Percentiles rank a stretch among this genome's conserved stretches.
Conservation (phyloP, 148 eudicot genomes). For the Heliosperma pusillum region DNA sequence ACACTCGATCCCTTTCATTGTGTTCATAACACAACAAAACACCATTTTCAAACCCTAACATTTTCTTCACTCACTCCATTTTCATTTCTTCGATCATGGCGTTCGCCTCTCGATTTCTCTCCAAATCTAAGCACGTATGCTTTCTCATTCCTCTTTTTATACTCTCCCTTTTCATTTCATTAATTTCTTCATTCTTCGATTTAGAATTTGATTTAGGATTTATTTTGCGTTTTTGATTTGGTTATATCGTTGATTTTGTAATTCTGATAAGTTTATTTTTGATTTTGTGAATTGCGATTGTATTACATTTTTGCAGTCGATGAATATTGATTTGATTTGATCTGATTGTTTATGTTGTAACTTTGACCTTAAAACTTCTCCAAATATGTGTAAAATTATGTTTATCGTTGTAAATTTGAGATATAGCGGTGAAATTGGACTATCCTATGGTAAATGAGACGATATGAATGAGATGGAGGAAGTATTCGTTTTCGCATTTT, state of each 20-base stretch:
- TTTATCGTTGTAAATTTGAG: too few relatives aligned
- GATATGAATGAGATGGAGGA: too few relatives aligned
- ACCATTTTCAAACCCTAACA: conserved; percentile 24
- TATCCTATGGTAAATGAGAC: too few relatives aligned
- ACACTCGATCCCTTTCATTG: too few relatives aligned
- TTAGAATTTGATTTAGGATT: conserved; percentile 7
- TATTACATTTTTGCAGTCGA: not conserved
- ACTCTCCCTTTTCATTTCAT: conserved; percentile 10
- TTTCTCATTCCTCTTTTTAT: conserved; percentile 2
- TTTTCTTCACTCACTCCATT: not conserved
- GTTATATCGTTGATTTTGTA: not conserved
- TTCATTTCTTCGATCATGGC: conserved; percentile 41
- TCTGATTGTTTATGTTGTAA: not conserved
- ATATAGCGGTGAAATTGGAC: too few relatives aligned
- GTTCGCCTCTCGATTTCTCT: conserved; percentile 45
- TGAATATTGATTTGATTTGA: not conserved
- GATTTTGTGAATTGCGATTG: not conserved
- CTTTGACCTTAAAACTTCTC: not conserved
- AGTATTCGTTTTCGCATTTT: not conserved
- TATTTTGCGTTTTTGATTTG: not conserved
- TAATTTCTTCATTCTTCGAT: not conserved
- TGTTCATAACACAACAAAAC: not conserved
- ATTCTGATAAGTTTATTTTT: not conserved
- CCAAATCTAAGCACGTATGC: conserved; percentile 58
- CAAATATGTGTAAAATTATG: too few relatives aligned